phyloP scores from a whole-genome alignment of 257 asterid genomes.

The Plantago elongata region DNA sequence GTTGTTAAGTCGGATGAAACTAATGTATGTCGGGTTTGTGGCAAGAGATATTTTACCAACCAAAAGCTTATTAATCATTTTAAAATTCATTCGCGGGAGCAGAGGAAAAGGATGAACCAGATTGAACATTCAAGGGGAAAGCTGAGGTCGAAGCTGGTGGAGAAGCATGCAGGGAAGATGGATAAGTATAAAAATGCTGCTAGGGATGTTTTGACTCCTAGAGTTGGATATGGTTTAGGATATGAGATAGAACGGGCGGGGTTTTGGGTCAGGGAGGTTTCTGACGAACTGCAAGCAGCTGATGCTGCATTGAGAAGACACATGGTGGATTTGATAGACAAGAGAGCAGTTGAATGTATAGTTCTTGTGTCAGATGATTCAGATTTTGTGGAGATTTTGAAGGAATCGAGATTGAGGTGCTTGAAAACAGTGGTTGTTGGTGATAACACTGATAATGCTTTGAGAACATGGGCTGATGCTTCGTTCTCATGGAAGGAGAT shows the following conservation, averaged over 20 bases:
- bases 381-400: constrained; percentile 58
- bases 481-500: constrained; percentile 87
- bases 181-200: constrained; percentile 77
- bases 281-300: constrained; percentile 75
- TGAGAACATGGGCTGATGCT: constrained; percentile 74
- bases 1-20: constrained; percentile 53
- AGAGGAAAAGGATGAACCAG: constrained; percentile 67
- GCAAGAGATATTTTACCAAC: constrained; percentile 65
- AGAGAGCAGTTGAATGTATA: constrained; percentile 54
- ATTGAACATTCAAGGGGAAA: constrained; percentile 81
- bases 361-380: constrained; percentile 86
- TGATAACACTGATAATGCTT: constrained; percentile 48
- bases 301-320: constrained; percentile 62
- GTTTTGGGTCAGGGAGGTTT: constrained; percentile 68
- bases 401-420: constrained; percentile 77
- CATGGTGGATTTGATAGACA: constrained; percentile 77
- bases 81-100: constrained; percentile 78
- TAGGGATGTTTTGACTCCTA: constrained; percentile 64
- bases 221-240: constrained; percentile 67
- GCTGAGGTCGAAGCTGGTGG: constrained; percentile 72
- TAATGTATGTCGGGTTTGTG: constrained; percentile 72
- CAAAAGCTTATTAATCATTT: constrained; percentile 71
- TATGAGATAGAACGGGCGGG: constrained; percentile 83
- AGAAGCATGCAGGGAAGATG: constrained; percentile 69
- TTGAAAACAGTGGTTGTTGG: constrained; percentile 88